These are phyloP conservation scores for Actinomortierella ambigua DNA, from an alignment of 371 early-diverging fungal genomes.

Conservation along the genomic window DNA sequence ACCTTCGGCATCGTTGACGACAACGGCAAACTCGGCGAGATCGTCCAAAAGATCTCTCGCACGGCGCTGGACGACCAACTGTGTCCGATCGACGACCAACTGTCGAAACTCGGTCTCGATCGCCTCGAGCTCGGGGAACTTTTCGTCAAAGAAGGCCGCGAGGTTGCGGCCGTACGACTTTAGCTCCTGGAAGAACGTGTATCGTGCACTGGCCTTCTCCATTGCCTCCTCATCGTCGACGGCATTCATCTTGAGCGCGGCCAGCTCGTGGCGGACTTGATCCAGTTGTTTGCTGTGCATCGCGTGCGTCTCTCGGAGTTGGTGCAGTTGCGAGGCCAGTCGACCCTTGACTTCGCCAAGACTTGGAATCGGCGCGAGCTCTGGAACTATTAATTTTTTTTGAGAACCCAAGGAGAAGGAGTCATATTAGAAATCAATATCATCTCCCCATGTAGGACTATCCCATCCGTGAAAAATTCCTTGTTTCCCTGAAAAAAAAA, in stretches of 20 bases:
- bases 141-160: slow-evolving; percentile 71
- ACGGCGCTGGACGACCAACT: slow-evolving; percentile 49
- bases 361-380: slow-evolving; percentile 51
- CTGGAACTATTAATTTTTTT: slow-evolving; percentile 54
- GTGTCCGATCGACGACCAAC: slow-evolving; percentile 50
- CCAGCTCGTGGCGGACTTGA: slow-evolving; percentile 53
- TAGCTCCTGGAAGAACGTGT: slow-evolving; percentile 73
- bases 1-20: slow-evolving; percentile 33
- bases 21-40: slow-evolving; percentile 52
- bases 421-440: too few species aligned
- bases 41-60: slow-evolving; percentile 55
- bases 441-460: too few species aligned
- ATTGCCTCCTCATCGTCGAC: slow-evolving; percentile 53
- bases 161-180: slow-evolving; percentile 62
- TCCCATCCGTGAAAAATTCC: too few species aligned
- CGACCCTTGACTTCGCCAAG: slow-evolving; percentile 52
- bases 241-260: slow-evolving; percentile 39
- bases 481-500: too few species aligned
- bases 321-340: slow-evolving; percentile 43
- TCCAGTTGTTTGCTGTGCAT: slow-evolving; percentile 54
- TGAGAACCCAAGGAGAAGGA: too few species aligned
- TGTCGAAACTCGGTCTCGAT: slow-evolving; percentile 61
- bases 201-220: slow-evolving; percentile 54
- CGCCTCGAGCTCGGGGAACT: slow-evolving; percentile 68
- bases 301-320: slow-evolving; percentile 46